Evolutionary conservation across 768 basidiomycete species (phyloP).

Genomic region (Boletellus emodensis): DNA sequence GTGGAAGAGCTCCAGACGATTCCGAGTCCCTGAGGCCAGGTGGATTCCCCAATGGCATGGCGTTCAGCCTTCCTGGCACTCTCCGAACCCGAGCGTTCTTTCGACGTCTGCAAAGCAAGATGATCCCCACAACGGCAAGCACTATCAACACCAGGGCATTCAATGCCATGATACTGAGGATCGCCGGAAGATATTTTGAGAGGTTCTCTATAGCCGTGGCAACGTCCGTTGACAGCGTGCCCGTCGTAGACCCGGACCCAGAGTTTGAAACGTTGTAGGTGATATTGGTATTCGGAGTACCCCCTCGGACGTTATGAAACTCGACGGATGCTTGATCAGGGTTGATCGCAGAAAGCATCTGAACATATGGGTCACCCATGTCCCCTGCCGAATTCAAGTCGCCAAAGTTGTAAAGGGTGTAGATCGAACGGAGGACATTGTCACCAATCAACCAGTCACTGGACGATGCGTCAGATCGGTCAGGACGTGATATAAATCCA

Average conservation of each 20-base stretch:
- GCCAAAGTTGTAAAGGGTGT: conserved; percentile 82
- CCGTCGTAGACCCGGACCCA: conserved; percentile 40
- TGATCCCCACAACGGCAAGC: conserved; percentile 50
- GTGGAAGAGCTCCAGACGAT: conserved; percentile 38
- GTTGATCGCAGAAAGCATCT: conserved; percentile 65
- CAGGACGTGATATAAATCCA: not conserved
- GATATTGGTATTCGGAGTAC: conserved; percentile 59
- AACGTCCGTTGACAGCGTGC: conserved; percentile 56
- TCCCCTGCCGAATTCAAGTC: conserved; percentile 62
- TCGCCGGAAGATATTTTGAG: conserved; percentile 62
- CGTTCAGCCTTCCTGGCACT: conserved; percentile 45
- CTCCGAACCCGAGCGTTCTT: conserved; percentile 34
- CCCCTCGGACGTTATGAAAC: conserved; percentile 67
- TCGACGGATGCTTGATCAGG: conserved; percentile 66
- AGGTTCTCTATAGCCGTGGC: conserved; percentile 59
- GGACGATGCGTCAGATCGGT: conserved; percentile 7
- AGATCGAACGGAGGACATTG: conserved; percentile 78
- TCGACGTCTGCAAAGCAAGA: conserved; percentile 51
- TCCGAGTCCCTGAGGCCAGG: conserved; percentile 30
- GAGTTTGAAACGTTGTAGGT: conserved; percentile 55
- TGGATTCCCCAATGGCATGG: conserved; percentile 52
- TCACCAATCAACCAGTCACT: conserved; percentile 85
- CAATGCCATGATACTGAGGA: conserved; percentile 72
- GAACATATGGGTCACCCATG: conserved; percentile 77
- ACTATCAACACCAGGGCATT: conserved; percentile 68